Evolutionary conservation across 805 yeast genomes (phyloP).

Genomic region (Candida michaelii): DNA sequence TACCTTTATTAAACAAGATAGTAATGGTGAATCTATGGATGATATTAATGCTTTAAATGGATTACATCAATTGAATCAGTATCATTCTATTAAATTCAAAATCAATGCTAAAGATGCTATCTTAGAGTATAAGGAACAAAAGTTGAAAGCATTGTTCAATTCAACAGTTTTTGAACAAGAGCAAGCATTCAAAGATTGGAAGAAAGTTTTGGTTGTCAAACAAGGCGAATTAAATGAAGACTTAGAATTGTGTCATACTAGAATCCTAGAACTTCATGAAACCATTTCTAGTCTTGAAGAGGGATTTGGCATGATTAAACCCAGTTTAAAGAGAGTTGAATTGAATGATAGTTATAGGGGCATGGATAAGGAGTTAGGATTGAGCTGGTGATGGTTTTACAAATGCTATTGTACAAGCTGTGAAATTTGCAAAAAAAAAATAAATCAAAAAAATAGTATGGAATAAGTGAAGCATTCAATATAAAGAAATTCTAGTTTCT

Average conservation of each 20-base stretch:
- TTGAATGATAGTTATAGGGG: constrained; percentile 5
- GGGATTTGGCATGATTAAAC: constrained; percentile 9
- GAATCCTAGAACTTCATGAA: constrained; percentile 36
- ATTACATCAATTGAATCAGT: constrained; percentile 36
- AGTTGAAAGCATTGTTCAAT: constrained; percentile 43
- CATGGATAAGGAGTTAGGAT: constrained; percentile 3
- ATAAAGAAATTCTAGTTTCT: too few relatives aligned
- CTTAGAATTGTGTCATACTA: constrained; percentile 43
- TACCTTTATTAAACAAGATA: background rate
- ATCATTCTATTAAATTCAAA: constrained; percentile 15
- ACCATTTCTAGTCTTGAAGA: constrained; percentile 14
- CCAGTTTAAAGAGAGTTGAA: constrained; percentile 8
- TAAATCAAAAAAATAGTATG: background rate
- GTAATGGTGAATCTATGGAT: background rate
- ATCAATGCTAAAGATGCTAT: constrained; percentile 39
- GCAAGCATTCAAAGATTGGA: constrained; percentile 61
- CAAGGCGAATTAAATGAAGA: constrained; percentile 58
- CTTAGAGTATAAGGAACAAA: constrained; percentile 43
- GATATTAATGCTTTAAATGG: constrained; percentile 18
- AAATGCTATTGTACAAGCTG: too few relatives aligned
- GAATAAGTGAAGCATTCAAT: too few relatives aligned
- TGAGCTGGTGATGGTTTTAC: constrained; percentile 1
- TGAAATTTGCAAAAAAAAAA: background rate
- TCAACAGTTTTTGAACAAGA: constrained; percentile 45
- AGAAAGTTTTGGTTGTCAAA: constrained; percentile 50